phyloP scores from a whole-genome alignment of 805 yeast genomes.

The Myxozyma nipponensis region DNA sequence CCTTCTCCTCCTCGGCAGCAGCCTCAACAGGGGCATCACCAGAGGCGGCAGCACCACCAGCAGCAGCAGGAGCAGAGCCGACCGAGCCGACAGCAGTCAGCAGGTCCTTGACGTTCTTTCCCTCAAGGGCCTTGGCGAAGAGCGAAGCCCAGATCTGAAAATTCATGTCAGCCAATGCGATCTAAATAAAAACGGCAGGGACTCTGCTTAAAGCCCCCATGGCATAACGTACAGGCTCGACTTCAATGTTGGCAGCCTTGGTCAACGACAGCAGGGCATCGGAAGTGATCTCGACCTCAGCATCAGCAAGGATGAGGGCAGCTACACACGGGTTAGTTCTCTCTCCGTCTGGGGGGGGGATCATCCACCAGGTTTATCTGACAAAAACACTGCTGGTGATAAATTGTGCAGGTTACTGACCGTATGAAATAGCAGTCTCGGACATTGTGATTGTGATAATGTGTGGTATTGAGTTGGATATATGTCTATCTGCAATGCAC shows the following conservation, averaged over 20 bases:
- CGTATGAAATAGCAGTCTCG: slow-evolving; percentile 85
- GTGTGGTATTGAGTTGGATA: neutral
- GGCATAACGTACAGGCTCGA: slow-evolving; percentile 50
- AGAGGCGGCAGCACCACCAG: slow-evolving; percentile 46
- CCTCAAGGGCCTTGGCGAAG: slow-evolving; percentile 82
- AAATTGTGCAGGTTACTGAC: slow-evolving; percentile 28
- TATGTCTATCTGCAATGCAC: neutral
- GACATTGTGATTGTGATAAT: slow-evolving; percentile 32
- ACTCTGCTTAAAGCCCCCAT: neutral
- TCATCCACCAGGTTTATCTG: too few species aligned
- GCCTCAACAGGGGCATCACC: slow-evolving; percentile 50
- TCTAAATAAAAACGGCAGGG: neutral
- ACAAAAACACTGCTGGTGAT: slow-evolving; percentile 17
- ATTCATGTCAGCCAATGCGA: neutral
- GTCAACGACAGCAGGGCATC: slow-evolving; percentile 77
- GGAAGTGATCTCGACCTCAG: slow-evolving; percentile 88
- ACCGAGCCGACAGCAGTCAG: slow-evolving; percentile 66
- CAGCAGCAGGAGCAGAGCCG: slow-evolving; percentile 71
- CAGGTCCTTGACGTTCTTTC: slow-evolving; percentile 78
- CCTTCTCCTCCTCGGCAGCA: slow-evolving; percentile 31
- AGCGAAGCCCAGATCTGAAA: slow-evolving; percentile 76
- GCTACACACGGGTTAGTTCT: slow-evolving; percentile 53
- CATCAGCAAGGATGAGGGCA: slow-evolving; percentile 96
- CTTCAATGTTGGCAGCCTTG: slow-evolving; percentile 77
- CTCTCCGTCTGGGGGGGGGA: too few species aligned